A percentile compares a stretch with the other conserved stretches of the same genome.
These are phyloP conservation scores for Euptelea pleiosperma DNA, from an alignment of 164 flowering plant species.

Conservation along the genomic window DNA sequence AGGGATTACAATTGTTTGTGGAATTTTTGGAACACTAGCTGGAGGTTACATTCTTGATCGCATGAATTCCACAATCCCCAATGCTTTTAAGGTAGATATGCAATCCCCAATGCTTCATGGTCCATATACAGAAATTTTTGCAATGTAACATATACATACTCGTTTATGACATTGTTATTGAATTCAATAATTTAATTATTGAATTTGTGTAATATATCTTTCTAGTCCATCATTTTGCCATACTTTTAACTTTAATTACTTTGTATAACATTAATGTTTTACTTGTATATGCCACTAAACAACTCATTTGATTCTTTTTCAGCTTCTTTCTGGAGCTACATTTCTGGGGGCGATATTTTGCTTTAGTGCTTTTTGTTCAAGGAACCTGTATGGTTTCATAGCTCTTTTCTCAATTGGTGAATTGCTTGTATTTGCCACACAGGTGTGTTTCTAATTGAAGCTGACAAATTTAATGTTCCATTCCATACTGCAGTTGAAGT, in stretches of 20 bases:
- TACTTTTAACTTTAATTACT: not conserved
- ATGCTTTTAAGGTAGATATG: constrained; percentile 86
- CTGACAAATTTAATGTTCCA: not conserved
- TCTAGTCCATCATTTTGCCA: not conserved
- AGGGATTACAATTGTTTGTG: constrained; percentile 76
- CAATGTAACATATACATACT: too few species aligned
- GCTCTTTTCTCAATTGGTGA: constrained; percentile 78
- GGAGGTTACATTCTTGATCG: constrained; percentile 78
- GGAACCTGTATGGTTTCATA: constrained; percentile 61
- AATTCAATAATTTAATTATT: not conserved
- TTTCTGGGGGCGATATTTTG: constrained; percentile 79
- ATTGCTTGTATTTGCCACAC: constrained; percentile 85
- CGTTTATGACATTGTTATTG: too few species aligned
- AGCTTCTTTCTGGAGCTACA: constrained; percentile 86
- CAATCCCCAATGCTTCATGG: too few species aligned
- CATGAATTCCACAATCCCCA: constrained; percentile 59
- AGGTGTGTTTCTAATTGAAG: constrained; percentile 42
- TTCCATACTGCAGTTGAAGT: not conserved
- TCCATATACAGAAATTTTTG: too few species aligned
- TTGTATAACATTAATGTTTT: not conserved
- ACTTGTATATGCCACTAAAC: not conserved
- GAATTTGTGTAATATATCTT: not conserved
- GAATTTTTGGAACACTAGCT: constrained; percentile 78
- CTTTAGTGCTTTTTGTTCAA: constrained; percentile 70
- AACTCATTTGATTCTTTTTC: constrained; percentile 16